A percentile compares a stretch with the other conserved stretches of the same genome.
phyloP scores from a whole-genome alignment of 176 grass and related monocot genomes.

The Hyparrhenia diplandra region DNA sequence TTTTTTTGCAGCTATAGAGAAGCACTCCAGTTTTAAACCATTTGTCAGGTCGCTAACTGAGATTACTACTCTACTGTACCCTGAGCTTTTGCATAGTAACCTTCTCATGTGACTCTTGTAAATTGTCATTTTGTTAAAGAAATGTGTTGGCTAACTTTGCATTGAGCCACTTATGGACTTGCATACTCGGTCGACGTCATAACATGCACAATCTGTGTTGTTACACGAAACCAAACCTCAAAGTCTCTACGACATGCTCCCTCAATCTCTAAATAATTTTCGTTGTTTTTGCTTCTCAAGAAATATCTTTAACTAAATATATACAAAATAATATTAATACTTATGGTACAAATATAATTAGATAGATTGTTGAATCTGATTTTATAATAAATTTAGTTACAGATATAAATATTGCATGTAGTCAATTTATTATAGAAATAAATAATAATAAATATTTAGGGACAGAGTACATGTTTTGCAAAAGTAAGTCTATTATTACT shows the following conservation, averaged over 20 bases:
- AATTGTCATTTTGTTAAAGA: constrained; percentile 14
- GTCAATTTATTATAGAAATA: too few species aligned
- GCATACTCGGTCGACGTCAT: background rate
- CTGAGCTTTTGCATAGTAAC: constrained; percentile 45
- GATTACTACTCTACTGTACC: constrained; percentile 53
- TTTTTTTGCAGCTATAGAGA: constrained; percentile 48
- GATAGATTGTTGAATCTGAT: too few species aligned
- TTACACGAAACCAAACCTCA: too few species aligned
- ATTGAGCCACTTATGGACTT: background rate
- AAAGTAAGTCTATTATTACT: background rate
- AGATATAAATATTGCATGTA: too few species aligned
- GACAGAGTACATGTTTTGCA: background rate
- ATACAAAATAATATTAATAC: too few species aligned
- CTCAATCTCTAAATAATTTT: too few species aligned
- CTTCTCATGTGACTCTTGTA: constrained; percentile 40
- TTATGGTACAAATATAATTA: too few species aligned
- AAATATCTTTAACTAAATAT: too few species aligned
- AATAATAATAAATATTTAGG: too few species aligned
- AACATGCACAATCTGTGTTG: background rate
- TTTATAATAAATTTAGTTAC: too few species aligned
- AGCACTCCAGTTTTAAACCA: constrained; percentile 47
- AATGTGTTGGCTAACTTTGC: background rate
- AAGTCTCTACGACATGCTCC: too few species aligned
- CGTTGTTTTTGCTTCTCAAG: too few species aligned
- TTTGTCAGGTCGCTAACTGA: constrained; percentile 48